Base-by-base conservation (phyloP, 805 yeast genomes). In the Geotrichum ghanense region DNA sequence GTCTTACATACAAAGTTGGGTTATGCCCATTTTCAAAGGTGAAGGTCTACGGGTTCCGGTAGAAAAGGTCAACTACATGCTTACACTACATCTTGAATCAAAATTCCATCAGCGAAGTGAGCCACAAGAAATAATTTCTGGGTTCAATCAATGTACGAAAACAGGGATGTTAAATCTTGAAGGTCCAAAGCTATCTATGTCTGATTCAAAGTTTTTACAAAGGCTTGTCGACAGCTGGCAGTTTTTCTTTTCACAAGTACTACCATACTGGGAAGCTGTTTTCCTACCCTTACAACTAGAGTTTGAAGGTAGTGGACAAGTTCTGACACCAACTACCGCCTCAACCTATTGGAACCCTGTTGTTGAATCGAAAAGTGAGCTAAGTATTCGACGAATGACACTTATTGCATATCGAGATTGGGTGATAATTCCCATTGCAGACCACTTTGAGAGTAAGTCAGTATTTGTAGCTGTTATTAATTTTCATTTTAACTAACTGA, bases 261-360 rank as follows among this genome's bases (percentile, higher is more conserved):
- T 74, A 45, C 78, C 77, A 45, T 78, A 78, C 54, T 63, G 81
- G 17, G 73, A 78, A 49, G 83, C 83, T 0, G 71, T 78, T 0
- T 72, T 82, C 43, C 52, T 79, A 26, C 89, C 89, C 0, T 55
- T 83, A 20, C 79, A 77, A 48, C 55, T 65, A 17, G 79, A 73
- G 46, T 60, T 74, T 44, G 70, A 68, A 34, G 77, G 72, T 3
- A 61, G 57, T 1, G 73, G 74, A 3, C 67, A 66, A 42, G 63
- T 67, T 19, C 48, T 66, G 42, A 48, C 55, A n/a, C 50, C 54
- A 1, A 69, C 67, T 37, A 67, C 70, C 5, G 63, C 66, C 2
- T 47, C 51, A n/a, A 59, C 57, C 42, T 68, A 60, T 50, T 67
- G 70, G 69, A 53, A 52, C 22, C 59, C 57, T 31, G 49, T 55